Evolutionary conservation across 768 basidiomycete species (phyloP), one percentile per base, ranked within the genome.

Genomic region (Hypholoma sublateritium): DNA sequence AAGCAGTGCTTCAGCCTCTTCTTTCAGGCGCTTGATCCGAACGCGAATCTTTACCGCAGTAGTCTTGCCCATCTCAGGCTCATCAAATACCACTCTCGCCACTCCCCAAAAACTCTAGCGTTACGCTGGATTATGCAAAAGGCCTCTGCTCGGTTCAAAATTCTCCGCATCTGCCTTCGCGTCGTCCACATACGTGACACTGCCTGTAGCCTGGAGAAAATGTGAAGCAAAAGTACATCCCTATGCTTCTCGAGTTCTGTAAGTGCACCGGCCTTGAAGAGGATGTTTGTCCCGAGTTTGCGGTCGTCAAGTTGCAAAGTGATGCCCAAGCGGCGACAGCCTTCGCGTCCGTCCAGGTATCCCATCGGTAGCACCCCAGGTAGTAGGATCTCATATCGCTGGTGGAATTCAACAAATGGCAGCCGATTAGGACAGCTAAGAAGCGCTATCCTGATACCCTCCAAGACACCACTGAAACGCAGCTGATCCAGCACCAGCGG

Each of bases 381-480:
- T 0, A 95, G 95, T 60, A 99, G 82, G 21, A 97, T 87, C 69
- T 98, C 96, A 69, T 98, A 99, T 9, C 96, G 90, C 62, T 96
- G 92, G 24, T 95, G 87, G 78, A 98, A 98, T 71, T 99, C 97
- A 59, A 94, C 88, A 68, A 99, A 99, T 1, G 96, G 94, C 3
- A 98, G 82, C 39, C 97, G 82, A 70, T 99, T 99, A 0, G 97
- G 97, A 70, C 98, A 99, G 11, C 97, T 97, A 4, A 97, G 83
- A 34, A 97, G 87, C 5, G 97, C 96, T 65, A 99, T 98, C 32
- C 97, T 89, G 65, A 99, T 98, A 34, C 97, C 97, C 73, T 99
- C 97, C 28, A 99, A 80, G 0, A 99, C 97, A 86, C 97, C 97
- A 71, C 98, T 99, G 70, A 97, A n/a, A n/a, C n/a, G n/a, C n/a